Conservation (phyloP, 495 filamentous ascomycete species). For the Penicillium atrosanguineum region DNA sequence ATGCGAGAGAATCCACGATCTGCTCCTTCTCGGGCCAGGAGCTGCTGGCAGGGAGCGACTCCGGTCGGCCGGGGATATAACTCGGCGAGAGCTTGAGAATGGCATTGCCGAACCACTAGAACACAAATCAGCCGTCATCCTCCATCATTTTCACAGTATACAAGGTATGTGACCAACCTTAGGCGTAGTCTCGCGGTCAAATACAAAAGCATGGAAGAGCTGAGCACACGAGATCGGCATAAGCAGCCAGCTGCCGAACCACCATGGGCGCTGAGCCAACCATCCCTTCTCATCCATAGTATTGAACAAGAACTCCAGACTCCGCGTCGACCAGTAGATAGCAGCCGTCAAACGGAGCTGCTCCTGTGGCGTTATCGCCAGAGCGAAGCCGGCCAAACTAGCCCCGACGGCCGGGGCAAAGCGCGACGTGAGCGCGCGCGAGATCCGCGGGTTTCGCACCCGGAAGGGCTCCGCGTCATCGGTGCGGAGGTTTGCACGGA, state of each 20-base stretch:
- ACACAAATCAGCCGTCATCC: constrained; percentile 11
- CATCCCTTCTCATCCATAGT: constrained; percentile 74
- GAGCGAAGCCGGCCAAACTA: constrained; percentile 74
- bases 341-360: constrained; percentile 76
- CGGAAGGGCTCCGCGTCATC: constrained; percentile 74
- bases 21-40: constrained; percentile 74
- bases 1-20: constrained; percentile 76
- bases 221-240: constrained; percentile 92
- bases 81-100: constrained; percentile 70
- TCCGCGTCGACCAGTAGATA: constrained; percentile 74
- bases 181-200: constrained; percentile 88
- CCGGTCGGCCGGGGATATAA: constrained; percentile 75
- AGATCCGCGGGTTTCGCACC: constrained; percentile 73
- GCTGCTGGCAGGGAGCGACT: constrained; percentile 60
- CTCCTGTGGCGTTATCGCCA: constrained; percentile 74
- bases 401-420: constrained; percentile 87
- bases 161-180: constrained; percentile 34
- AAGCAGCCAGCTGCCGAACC: constrained; percentile 96
- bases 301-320: constrained; percentile 86
- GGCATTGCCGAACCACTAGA: constrained; percentile 65
- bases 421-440: constrained; percentile 70
- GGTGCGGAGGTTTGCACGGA: constrained; percentile 74
- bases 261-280: constrained; percentile 72
- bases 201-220: constrained; percentile 85
- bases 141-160: background rate